Percentiles rank a stretch among this genome's conserved stretches.
Evolutionary conservation across 768 basidiomycete species (phyloP).

Genomic region (Termitomyces sp.): DNA sequence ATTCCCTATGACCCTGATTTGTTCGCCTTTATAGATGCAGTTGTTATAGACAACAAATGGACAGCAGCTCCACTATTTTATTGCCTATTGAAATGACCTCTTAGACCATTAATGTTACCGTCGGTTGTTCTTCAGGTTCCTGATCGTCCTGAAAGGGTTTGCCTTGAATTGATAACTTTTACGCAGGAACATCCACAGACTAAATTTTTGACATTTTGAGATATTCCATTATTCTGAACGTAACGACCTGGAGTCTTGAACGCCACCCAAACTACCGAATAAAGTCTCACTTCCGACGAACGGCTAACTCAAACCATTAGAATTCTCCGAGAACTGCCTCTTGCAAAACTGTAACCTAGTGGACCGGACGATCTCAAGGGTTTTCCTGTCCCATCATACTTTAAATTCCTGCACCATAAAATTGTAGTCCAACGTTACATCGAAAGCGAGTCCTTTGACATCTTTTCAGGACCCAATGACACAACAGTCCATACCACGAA

Average conservation of each 20-base stretch:
- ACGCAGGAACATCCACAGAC: not conserved
- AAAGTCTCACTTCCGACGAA: not conserved
- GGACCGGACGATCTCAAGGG: not conserved
- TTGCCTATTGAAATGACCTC: not conserved
- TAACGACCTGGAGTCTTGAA: not conserved
- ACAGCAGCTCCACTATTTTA: not conserved
- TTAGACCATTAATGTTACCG: not conserved
- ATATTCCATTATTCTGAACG: not conserved
- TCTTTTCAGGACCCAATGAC: conserved; percentile 27
- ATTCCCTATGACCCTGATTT: not conserved
- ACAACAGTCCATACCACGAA: conserved; percentile 20
- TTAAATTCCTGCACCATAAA: conserved; percentile 15
- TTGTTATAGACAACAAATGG: not conserved
- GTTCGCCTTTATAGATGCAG: not conserved
- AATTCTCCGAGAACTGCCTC: not conserved
- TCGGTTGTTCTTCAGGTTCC: not conserved
- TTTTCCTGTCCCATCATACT: not conserved
- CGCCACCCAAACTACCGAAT: not conserved
- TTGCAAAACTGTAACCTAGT: conserved; percentile 5
- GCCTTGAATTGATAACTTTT: not conserved
- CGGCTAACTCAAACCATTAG: too few relatives aligned
- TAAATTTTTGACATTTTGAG: not conserved
- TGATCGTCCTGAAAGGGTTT: not conserved
- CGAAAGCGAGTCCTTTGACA: conserved; percentile 24
- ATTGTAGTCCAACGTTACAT: conserved; percentile 24